Evolutionary conservation across 192 early-diverging fungal species (phyloP).

Genomic region (Nowakowskiella sp.): DNA sequence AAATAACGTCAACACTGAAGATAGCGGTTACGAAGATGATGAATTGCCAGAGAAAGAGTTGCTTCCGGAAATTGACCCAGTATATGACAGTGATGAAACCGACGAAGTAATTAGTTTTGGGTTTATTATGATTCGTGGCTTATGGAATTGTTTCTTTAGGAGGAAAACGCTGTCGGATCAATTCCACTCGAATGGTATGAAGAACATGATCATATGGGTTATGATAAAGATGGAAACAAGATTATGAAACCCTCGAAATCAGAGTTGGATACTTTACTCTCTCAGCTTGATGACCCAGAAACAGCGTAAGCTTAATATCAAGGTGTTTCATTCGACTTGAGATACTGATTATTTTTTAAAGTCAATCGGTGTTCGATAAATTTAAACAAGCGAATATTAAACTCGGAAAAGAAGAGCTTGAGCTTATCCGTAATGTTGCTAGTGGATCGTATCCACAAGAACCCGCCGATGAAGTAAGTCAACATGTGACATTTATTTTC

Average conservation of each 20-base stretch:
- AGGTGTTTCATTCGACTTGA: background rate
- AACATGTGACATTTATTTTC: background rate
- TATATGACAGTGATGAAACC: constrained; percentile 87
- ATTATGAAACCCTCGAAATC: constrained; percentile 78
- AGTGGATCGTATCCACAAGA: background rate
- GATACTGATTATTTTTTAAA: constrained; percentile 4
- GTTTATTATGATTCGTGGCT: background rate
- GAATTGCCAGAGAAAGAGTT: constrained; percentile 11
- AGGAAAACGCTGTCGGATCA: constrained; percentile 88
- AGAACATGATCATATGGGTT: constrained; percentile 94
- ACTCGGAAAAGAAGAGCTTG: constrained; percentile 82
- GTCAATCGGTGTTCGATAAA: constrained; percentile 73
- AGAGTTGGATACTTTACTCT: constrained; percentile 88
- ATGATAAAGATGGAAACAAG: constrained; percentile 88
- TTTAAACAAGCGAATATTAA: constrained; percentile 73
- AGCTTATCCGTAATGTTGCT: constrained; percentile 57
- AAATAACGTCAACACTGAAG: no score
- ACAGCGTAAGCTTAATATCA: constrained; percentile 51
- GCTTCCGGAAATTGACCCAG: constrained; percentile 83
- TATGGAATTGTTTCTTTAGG: constrained; percentile 9
- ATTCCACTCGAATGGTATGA: constrained; percentile 97
- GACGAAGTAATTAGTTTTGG: constrained; percentile 57
- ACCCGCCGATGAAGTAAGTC: background rate
- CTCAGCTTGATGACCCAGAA: constrained; percentile 86
- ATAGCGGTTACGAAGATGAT: constrained; percentile 7